These are phyloP conservation scores for Penicillium subrubescens DNA, from an alignment of 495 filamentous ascomycete species.

Conservation along the genomic window DNA sequence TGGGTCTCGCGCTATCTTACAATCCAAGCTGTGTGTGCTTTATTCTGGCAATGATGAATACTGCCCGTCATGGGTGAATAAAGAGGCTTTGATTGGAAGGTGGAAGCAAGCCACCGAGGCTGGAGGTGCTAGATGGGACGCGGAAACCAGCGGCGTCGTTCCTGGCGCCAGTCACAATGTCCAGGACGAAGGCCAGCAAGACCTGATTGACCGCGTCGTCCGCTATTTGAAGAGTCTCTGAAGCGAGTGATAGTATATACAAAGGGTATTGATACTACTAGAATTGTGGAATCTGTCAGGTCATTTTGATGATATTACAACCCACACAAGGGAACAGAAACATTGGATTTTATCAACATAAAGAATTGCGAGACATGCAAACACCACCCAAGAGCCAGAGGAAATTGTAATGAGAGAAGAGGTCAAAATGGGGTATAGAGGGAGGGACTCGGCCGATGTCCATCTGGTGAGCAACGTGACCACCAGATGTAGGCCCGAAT, in stretches of 20 bases:
- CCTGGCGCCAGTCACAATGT: constrained; percentile 65
- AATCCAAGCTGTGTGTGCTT: constrained; percentile 52
- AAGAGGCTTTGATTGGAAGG: constrained; percentile 58
- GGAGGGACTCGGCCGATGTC: constrained; percentile 20
- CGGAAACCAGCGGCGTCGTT: constrained; percentile 59
- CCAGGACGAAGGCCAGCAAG: constrained; percentile 46
- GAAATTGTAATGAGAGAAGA: constrained; percentile 17
- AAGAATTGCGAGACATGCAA: constrained; percentile 21
- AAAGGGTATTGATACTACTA: not conserved
- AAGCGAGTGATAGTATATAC: not conserved
- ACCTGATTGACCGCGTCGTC: constrained; percentile 56
- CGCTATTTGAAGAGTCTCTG: constrained; percentile 57
- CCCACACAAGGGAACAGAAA: constrained; percentile 16
- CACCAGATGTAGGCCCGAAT: constrained; percentile 11
- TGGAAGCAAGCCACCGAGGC: constrained; percentile 67
- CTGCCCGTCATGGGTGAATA: constrained; percentile 64
- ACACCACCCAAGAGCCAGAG: constrained; percentile 28
- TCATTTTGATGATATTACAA: constrained; percentile 11
- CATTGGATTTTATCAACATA: constrained; percentile 26
- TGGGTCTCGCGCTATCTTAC: constrained; percentile 54
- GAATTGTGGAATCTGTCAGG: not conserved
- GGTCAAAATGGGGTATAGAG: constrained; percentile 32
- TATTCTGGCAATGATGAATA: constrained; percentile 75
- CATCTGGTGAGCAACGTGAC: not conserved
- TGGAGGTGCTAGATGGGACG: constrained; percentile 49